Conservation (phyloP, 768 basidiomycete genomes). For the Vararia minispora region DNA sequence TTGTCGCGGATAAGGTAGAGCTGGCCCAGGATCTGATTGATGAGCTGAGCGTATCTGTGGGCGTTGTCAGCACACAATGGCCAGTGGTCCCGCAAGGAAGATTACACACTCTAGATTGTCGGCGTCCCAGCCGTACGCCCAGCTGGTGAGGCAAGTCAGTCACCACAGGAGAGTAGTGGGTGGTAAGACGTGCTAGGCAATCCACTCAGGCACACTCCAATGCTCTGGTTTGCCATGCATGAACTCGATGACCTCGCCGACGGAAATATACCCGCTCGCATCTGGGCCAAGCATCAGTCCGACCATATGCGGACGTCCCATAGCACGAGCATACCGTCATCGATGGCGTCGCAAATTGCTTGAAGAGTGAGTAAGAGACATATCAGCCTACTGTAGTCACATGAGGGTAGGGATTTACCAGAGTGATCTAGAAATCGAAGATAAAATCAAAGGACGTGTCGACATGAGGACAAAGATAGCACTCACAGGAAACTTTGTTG, state of each 20-base stretch:
- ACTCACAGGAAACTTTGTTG: slow-evolving; percentile 8
- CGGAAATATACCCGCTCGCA: slow-evolving; percentile 7
- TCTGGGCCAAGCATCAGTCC: slow-evolving; percentile 1
- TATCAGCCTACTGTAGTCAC: no score
- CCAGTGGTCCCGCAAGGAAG: background rate
- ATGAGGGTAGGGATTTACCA: background rate
- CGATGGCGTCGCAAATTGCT: slow-evolving; percentile 11
- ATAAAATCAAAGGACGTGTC: no score
- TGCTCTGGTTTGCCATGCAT: slow-evolving; percentile 6
- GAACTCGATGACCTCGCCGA: slow-evolving; percentile 7
- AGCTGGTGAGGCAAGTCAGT: slow-evolving; percentile 2
- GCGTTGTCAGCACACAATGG: no score
- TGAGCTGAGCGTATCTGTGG: no score
- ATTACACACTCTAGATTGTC: slow-evolving; percentile 7
- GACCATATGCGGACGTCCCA: background rate
- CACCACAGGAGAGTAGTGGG: no score
- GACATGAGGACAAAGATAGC: no score
- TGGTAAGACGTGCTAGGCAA: slow-evolving; percentile 8
- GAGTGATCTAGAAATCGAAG: slow-evolving; percentile 3
- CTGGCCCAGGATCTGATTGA: slow-evolving; percentile 3
- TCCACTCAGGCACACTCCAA: slow-evolving; percentile 10
- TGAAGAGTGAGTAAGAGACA: no score
- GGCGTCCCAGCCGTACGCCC: slow-evolving; percentile 10
- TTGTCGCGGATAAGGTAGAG: slow-evolving; percentile 6
- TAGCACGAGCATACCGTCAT: slow-evolving; percentile 4